Conservation (phyloP, 192 early-diverging fungal genomes). For the Pecoramyces ruminantium region DNA sequence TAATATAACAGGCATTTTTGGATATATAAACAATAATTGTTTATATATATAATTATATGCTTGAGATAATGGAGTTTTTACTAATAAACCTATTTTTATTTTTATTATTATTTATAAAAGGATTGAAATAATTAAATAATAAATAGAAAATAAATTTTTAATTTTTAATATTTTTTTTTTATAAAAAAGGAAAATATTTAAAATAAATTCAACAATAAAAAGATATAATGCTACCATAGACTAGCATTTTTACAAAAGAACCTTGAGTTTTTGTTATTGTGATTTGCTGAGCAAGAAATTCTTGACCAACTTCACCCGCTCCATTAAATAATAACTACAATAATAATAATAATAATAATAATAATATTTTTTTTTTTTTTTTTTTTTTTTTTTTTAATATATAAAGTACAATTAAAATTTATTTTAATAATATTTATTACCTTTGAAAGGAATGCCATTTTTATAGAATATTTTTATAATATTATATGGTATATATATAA, state of each 20-base stretch:
- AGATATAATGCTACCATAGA: background rate
- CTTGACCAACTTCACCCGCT: background rate
- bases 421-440: background rate
- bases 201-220: too few species aligned
- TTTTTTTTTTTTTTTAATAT: too few species aligned
- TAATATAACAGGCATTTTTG: background rate
- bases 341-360: too few species aligned
- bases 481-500: too few species aligned
- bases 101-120: background rate
- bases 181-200: too few species aligned
- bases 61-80: background rate
- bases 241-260: background rate
- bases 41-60: background rate
- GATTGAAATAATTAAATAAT: too few species aligned
- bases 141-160: too few species aligned
- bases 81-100: background rate
- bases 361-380: too few species aligned
- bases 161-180: too few species aligned
- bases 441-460: background rate
- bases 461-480: background rate
- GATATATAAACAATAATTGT: background rate
- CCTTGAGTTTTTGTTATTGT: background rate
- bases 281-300: background rate
- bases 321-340: background rate
- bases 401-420: background rate